Evolutionary conservation across 495 filamentous ascomycete genomes (phyloP).

Genomic region (Aspergillus incahuasiensis): DNA sequence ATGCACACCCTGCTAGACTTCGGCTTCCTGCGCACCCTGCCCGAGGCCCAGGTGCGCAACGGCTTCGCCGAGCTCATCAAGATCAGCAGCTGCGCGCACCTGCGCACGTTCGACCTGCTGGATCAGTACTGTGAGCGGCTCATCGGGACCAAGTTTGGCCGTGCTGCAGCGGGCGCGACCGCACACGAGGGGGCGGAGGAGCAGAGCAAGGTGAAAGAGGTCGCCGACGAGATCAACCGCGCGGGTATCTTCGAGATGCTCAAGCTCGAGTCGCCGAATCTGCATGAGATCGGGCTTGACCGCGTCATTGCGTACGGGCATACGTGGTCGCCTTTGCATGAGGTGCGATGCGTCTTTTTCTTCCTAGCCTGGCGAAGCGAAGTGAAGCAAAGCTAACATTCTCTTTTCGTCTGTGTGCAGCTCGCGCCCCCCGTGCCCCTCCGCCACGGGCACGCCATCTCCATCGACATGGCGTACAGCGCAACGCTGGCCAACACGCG

Average conservation of each 20-base stretch:
- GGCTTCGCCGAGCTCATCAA: background rate
- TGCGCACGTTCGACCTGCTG: background rate
- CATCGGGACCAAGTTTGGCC: background rate
- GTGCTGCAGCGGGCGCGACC: too few relatives aligned
- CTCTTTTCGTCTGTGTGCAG: background rate
- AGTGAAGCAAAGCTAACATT: background rate
- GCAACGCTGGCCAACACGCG: background rate
- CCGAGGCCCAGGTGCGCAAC: background rate
- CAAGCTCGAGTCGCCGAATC: background rate
- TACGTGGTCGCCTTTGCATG: background rate
- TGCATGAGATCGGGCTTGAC: background rate
- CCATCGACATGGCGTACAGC: background rate
- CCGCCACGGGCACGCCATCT: background rate
- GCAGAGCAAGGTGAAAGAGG: too few relatives aligned
- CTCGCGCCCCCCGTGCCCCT: background rate
- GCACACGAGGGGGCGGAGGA: too few relatives aligned
- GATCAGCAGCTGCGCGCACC: background rate
- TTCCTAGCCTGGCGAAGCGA: too few relatives aligned
- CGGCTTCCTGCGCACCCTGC: background rate
- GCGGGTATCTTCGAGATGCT: background rate
- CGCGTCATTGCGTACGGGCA: background rate
- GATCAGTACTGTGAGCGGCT: background rate
- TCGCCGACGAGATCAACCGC: background rate
- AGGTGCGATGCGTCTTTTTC: background rate
- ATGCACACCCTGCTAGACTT: background rate